phyloP scores from a whole-genome alignment of 2,329 filamentous ascomycete genomes.

The Aspergillus bombycis region DNA sequence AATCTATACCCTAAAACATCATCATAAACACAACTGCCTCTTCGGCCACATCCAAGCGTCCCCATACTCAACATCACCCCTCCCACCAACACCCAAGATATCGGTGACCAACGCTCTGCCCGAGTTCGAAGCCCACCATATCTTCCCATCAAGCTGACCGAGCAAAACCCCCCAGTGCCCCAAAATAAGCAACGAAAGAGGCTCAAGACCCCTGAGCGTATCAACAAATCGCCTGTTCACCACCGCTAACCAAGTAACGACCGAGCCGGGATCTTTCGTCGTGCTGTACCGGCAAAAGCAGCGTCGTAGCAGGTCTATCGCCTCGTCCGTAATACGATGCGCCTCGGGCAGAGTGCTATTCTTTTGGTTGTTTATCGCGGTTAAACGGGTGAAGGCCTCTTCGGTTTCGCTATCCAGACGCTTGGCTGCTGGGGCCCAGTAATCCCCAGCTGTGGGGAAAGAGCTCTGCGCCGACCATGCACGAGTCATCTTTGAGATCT shows the following conservation, averaged over 20 bases:
- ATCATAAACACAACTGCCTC: neutral
- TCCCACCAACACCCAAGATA: neutral
- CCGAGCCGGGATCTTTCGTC: slow-evolving; percentile 25
- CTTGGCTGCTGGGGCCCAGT: neutral
- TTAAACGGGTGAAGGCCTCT: neutral
- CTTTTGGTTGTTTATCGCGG: neutral
- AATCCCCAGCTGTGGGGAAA: neutral
- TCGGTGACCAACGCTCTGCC: slow-evolving; percentile 22
- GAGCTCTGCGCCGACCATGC: neutral
- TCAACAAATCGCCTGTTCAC: slow-evolving; percentile 29
- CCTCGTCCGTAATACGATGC: neutral
- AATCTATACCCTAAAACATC: neutral
- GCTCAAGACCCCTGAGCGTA: slow-evolving; percentile 18
- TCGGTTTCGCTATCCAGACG: neutral
- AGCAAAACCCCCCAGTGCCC: slow-evolving; percentile 33
- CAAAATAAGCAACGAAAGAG: slow-evolving; percentile 29
- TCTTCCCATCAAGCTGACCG: slow-evolving; percentile 21
- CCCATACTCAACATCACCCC: neutral
- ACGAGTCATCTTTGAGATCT: neutral
- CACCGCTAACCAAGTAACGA: slow-evolving; percentile 30
- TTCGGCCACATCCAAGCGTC: neutral
- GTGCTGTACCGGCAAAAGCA: neutral
- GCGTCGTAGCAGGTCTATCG: neutral
- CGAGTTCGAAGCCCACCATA: slow-evolving; percentile 32
- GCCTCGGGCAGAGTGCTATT: neutral